A percentile compares a stretch with the other conserved stretches of the same genome.
Conservation (phyloP, 164 flowering plant genomes). For the Nymphaea colorata region DNA sequence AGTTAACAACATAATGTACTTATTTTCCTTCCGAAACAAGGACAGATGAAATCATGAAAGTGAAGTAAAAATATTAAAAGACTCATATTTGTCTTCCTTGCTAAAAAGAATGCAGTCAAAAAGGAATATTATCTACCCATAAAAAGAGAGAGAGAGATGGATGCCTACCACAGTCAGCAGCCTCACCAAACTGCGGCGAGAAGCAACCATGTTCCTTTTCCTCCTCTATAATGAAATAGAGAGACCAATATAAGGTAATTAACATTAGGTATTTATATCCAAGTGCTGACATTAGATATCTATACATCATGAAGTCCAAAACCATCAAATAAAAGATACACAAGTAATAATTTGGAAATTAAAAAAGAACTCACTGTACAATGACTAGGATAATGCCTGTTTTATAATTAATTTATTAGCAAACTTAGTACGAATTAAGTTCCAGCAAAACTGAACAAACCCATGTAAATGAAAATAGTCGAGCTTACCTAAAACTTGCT, state of each 20-base stretch:
- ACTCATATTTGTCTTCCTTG: background rate
- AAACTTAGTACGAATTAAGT: too few species aligned
- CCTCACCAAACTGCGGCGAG: slow-evolving; percentile 45
- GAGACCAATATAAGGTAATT: too few species aligned
- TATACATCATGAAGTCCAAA: background rate
- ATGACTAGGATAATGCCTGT: background rate
- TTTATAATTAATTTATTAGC: background rate
- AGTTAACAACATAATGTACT: too few species aligned
- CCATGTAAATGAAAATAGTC: background rate
- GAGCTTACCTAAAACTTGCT: slow-evolving; percentile 40
- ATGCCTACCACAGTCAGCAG: slow-evolving; percentile 9
- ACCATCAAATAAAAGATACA: background rate
- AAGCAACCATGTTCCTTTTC: slow-evolving; percentile 30
- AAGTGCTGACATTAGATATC: background rate
- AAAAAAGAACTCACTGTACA: too few species aligned
- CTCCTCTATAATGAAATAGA: slow-evolving; percentile 32
- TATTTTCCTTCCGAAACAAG: too few species aligned
- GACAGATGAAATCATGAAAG: too few species aligned
- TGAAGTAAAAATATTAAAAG: background rate
- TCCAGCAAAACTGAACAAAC: too few species aligned
- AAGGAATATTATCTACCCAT: background rate
- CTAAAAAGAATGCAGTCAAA: background rate
- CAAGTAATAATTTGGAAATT: too few species aligned
- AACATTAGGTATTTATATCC: too few species aligned
- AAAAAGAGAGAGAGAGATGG: background rate